Base-by-base conservation (phyloP, 2,329 filamentous ascomycete species). In the Aschersonia sp. region DNA sequence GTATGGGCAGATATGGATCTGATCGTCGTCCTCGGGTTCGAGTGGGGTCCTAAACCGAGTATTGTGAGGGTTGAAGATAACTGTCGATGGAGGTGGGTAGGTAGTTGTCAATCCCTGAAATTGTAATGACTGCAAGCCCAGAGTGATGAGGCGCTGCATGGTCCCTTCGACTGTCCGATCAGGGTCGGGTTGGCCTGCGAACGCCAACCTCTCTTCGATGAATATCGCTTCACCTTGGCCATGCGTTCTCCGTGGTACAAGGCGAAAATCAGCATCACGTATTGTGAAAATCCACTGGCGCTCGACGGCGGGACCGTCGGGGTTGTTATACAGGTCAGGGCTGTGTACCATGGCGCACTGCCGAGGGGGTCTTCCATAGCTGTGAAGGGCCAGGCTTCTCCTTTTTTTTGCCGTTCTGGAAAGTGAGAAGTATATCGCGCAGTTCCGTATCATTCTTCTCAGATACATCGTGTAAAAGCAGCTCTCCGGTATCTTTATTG, bases 391-490 rank as follows among this genome's bases (percentile, higher is more conserved):
- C 32, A 9, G 12, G 32, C 12, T 42, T 41, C 32, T 7, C 30
- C 32, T 30, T 41, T 41, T 10, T n/a, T 32, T 41, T 22, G n/a
- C 11, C 5, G 3, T 12, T 8, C 8, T 37, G 32, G 32, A 3
- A 12, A 37, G 8, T 9, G 7, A 37, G 42, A 30, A 6, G n/a
- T 14, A 44, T 44, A 14, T n/a, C 22, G 22, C n/a, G 44, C 12
- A 47, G n/a, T 30, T 44, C n/a, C 30, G 46, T 47, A 43, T 47
- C 42, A 14, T 39, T 22, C 29, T 35, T 32, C 22, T 47, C 32
- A 29, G 46, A 47, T 39, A 47, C 29, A 14, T 47, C 46, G 41
- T 47, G 41, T 10, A 47, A 41, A 14, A 47, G 30, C 29, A 47
- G 46, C 41, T 47, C 46, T 11, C 41, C 41, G 8, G 46, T 44